A percentile compares a stretch with the other conserved stretches of the same genome.
These are phyloP conservation scores for Neurospora crassa DNA, from an alignment of 2,329 filamentous ascomycete species.

Conservation along the genomic window DNA sequence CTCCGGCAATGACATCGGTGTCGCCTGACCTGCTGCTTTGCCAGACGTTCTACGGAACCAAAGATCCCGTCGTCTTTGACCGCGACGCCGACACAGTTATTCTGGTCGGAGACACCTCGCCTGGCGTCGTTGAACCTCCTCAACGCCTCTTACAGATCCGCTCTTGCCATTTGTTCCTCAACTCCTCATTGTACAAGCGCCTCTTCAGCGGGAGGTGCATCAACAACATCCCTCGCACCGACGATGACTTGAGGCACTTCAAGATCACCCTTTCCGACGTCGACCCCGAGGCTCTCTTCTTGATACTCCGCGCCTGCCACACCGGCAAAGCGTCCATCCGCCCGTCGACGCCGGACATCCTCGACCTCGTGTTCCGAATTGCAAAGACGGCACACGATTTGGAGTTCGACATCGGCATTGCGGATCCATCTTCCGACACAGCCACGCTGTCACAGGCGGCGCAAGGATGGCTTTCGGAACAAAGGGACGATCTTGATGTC, in stretches of 20 bases:
- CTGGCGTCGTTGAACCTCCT: not conserved
- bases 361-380: not conserved
- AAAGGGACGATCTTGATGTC: not conserved
- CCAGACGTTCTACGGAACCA: not conserved
- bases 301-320: not conserved
- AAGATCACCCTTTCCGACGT: not conserved
- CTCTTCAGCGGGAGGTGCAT: not conserved
- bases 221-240: not conserved
- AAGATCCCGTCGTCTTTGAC: not conserved
- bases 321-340: not conserved
- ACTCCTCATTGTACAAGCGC: not conserved
- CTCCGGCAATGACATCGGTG: not conserved
- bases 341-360: not conserved
- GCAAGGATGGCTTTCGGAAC: not conserved
- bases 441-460: not conserved
- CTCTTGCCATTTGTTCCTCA: not conserved
- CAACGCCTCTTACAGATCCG: not conserved
- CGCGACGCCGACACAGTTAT: not conserved
- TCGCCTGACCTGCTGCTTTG: not conserved
- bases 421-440: not conserved
- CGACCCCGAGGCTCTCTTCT: not conserved
- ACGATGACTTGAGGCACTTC: not conserved
- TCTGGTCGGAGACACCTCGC: not conserved
- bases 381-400: not conserved
- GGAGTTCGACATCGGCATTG: not conserved